Evolutionary conservation across 306 rosid species (phyloP), one percentile per base, ranked within the genome.

Genomic region (Lathyrus sativus): DNA sequence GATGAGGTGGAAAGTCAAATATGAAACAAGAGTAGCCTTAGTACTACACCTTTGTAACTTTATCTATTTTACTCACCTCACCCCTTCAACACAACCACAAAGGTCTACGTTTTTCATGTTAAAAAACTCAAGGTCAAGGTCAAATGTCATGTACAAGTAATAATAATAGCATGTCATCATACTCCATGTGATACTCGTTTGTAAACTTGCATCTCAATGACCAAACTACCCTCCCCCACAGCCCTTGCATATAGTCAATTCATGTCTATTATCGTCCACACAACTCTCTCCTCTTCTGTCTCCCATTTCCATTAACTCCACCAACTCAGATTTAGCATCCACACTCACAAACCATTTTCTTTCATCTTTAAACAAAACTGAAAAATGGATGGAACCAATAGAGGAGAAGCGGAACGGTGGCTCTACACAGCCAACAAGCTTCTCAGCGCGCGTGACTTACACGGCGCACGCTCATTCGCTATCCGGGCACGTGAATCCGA

Each of bases 371-470:
- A 48, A 14, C 51, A 41, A 48, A 48, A 15, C 0, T 3, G 11
- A 17, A 50, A 53, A 50, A 53, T 53, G 22, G 68, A 71, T 43
- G 76, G 77, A 26, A 80, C n/a, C 7, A 53, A 43, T 73, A 76
- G 89, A 71, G 91, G 80, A 2, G 99, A 93, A 65, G 97, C 97
- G 11, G 85, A 83, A 76, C 87, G 96, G 31, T 93, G 96, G 99
- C 75, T 93, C 0, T 84, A 76, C 82, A 88, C 88, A 0, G 96
- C 99, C 0, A 89, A 88, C 79, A 93, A 84, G 80, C 88, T 90
- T 0, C 83, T 93, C 3, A 80, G 81, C 46, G 83, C 96, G 51
- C 86, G 90, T 74, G 99, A 93, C 67, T 38, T 90, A 19, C 89
- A 80, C 46, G 97, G 97, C 37, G 88, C 97, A 0, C 77, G 89